A percentile compares a stretch with the other conserved stretches of the same genome.
phyloP scores from a whole-genome alignment of 768 basidiomycete species.

The Polyporus arcularius region DNA sequence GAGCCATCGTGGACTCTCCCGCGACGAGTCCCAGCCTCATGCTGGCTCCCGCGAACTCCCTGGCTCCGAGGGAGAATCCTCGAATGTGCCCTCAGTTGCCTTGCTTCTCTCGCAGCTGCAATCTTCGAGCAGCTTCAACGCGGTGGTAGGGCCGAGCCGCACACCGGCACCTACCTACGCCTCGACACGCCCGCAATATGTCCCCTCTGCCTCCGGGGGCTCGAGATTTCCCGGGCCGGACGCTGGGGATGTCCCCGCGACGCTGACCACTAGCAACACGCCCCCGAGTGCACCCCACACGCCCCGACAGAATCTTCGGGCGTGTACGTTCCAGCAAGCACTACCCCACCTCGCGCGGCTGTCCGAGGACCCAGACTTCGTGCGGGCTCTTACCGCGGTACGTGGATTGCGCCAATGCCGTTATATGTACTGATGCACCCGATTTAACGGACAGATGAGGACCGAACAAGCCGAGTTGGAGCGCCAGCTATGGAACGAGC shows the following conservation, averaged over 20 bases:
- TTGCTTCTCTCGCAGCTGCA: conserved; percentile 64
- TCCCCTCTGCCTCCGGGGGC: background rate
- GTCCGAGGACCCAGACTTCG: conserved; percentile 52
- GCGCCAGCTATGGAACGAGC: conserved; percentile 65
- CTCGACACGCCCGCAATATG: conserved; percentile 1
- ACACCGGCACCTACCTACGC: background rate
- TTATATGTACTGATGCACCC: background rate
- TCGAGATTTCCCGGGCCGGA: conserved; percentile 5
- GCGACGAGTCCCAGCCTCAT: background rate
- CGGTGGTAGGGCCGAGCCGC: conserved; percentile 11
- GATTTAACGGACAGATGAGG: conserved; percentile 52
- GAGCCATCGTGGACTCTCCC: background rate
- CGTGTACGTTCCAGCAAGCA: conserved; percentile 67
- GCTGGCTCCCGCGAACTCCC: conserved; percentile 2
- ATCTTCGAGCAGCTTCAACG: conserved; percentile 29
- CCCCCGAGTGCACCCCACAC: conserved; percentile 5
- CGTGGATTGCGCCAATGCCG: conserved; percentile 8
- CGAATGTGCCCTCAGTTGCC: conserved; percentile 46
- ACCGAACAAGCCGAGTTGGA: conserved; percentile 73
- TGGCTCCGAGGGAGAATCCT: conserved; percentile 27
- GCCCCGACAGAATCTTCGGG: conserved; percentile 41
- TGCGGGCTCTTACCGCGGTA: conserved; percentile 55
- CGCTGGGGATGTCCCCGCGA: background rate
- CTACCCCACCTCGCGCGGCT: conserved; percentile 66
- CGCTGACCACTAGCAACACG: background rate